Conservation (phyloP, 1,139 yeast genomes). For the Suhomyces atakaporum region DNA sequence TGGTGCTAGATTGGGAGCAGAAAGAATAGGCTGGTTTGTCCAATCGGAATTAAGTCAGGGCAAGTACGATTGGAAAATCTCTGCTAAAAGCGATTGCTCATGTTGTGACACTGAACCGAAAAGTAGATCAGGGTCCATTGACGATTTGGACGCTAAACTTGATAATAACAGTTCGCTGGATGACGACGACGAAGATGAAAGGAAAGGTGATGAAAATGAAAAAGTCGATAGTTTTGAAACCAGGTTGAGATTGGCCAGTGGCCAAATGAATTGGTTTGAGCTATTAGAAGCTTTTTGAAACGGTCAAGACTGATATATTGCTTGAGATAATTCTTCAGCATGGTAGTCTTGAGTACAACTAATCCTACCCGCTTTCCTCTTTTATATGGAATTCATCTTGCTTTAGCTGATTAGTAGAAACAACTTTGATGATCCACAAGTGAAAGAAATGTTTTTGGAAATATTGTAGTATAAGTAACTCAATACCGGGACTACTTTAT, state of each 20-base stretch:
- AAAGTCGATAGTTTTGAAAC: slow-evolving; percentile 20
- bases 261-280: slow-evolving; percentile 36
- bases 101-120: slow-evolving; percentile 6
- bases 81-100: slow-evolving; percentile 6
- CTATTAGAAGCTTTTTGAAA: slow-evolving; percentile 23
- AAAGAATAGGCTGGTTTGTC: slow-evolving; percentile 44
- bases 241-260: slow-evolving; percentile 31
- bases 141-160: slow-evolving; percentile 9
- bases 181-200: slow-evolving; percentile 5
- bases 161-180: slow-evolving; percentile 5
- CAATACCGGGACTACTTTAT: too few relatives aligned
- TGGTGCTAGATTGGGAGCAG: slow-evolving; percentile 52
- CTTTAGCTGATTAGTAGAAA: too few relatives aligned
- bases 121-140: slow-evolving; percentile 1
- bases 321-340: too few relatives aligned
- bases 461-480: too few relatives aligned
- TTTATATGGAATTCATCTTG: too few relatives aligned
- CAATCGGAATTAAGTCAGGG: slow-evolving; percentile 31
- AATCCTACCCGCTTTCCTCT: too few relatives aligned
- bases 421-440: too few relatives aligned
- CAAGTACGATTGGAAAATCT: slow-evolving; percentile 24
- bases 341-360: too few relatives aligned
- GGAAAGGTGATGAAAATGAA: not conserved
- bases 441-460: too few relatives aligned
- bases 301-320: too few relatives aligned